Percentiles rank a stretch among this genome's conserved stretches.
These are phyloP conservation scores for Ogataea methanolica DNA, from an alignment of 805 yeast genomes.

Conservation along the genomic window DNA sequence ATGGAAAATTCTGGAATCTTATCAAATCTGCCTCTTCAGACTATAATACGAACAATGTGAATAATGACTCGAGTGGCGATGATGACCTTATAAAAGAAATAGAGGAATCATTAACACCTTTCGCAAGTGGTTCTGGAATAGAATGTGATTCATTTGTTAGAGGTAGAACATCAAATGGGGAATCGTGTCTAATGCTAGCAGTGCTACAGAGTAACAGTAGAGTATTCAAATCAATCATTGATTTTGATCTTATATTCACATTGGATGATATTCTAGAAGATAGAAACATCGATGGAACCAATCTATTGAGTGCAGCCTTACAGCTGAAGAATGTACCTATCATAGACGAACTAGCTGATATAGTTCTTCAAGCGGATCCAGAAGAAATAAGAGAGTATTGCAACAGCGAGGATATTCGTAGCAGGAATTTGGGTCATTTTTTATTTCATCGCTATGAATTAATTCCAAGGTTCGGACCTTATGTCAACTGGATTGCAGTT, in stretches of 20 bases:
- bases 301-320: conserved; percentile 59
- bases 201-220: conserved; percentile 42
- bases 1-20: conserved; percentile 49
- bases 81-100: conserved; percentile 9
- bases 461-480: conserved; percentile 49
- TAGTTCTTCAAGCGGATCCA: conserved; percentile 36
- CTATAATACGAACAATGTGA: conserved; percentile 12
- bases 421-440: conserved; percentile 71
- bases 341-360: conserved; percentile 40
- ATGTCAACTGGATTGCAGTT: conserved; percentile 62
- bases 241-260: conserved; percentile 46
- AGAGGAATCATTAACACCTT: conserved; percentile 9
- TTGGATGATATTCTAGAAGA: conserved; percentile 68
- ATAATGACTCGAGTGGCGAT: conserved; percentile 18
- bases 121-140: conserved; percentile 6
- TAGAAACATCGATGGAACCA: conserved; percentile 46
- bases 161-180: conserved; percentile 53
- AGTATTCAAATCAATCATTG: conserved; percentile 43
- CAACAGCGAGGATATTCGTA: conserved; percentile 44
- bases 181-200: conserved; percentile 65
- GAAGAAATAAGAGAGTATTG: conserved; percentile 47
- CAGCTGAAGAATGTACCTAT: conserved; percentile 45
- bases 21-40: conserved; percentile 33
- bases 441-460: conserved; percentile 52
- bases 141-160: conserved; percentile 25